phyloP scores from a whole-genome alignment of 768 basidiomycete species.

The Hericium rajendrae region DNA sequence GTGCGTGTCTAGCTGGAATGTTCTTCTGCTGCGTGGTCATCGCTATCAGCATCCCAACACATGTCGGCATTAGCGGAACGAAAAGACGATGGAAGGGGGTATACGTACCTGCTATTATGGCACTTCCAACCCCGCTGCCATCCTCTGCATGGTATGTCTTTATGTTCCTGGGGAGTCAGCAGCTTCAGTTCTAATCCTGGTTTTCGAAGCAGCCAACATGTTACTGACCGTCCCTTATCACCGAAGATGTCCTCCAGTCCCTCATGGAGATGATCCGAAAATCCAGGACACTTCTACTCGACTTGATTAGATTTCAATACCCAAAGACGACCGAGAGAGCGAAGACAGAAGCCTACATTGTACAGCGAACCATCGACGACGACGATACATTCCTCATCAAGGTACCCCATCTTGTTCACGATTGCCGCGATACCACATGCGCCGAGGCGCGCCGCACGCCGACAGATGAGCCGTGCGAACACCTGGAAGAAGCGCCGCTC shows the following conservation, averaged over 20 bases:
- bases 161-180: conserved; percentile 40
- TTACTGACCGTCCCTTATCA: conserved; percentile 78
- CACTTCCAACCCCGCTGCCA: conserved; percentile 90
- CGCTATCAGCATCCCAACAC: too few species aligned
- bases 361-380: conserved; percentile 92
- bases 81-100: too few species aligned
- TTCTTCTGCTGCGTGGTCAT: too few species aligned
- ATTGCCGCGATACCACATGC: conserved; percentile 96
- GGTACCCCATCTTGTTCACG: conserved; percentile 87
- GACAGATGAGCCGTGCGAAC: conserved; percentile 80
- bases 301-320: not conserved
- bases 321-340: not conserved
- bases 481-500: conserved; percentile 97
- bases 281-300: conserved; percentile 89
- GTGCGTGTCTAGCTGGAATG: too few species aligned
- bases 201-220: not conserved
- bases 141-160: conserved; percentile 80
- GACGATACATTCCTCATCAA: conserved; percentile 86
- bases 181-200: too few species aligned
- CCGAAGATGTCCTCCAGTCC: conserved; percentile 93
- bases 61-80: too few species aligned
- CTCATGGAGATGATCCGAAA: conserved; percentile 87
- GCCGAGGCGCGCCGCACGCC: conserved; percentile 82
- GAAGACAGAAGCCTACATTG: conserved; percentile 49
- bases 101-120: conserved; percentile 78